Percentiles rank a stretch among this genome's conserved stretches.
These are phyloP conservation scores for Pseudovirgaria hyperparasitica DNA, from an alignment of 2,329 filamentous ascomycete species.

Conservation along the genomic window DNA sequence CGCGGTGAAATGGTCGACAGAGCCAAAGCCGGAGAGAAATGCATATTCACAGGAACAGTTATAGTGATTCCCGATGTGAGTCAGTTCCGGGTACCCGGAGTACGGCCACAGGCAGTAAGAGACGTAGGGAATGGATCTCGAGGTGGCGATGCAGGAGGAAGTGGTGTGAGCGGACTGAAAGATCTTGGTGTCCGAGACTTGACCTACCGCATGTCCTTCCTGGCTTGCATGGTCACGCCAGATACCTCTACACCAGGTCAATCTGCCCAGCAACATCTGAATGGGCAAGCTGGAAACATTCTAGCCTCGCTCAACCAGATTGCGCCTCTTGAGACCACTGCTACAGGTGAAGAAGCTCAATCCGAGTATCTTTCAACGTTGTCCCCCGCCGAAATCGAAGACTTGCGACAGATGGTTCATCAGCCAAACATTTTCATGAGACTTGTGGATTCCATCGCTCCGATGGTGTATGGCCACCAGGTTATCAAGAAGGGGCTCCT, in stretches of 20 bases:
- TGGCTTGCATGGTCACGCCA: slow-evolving; percentile 90
- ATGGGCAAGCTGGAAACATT: slow-evolving; percentile 69
- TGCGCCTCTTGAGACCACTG: slow-evolving; percentile 48
- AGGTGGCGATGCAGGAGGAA: slow-evolving; percentile 68
- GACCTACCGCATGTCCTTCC: slow-evolving; percentile 91
- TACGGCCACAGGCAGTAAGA: slow-evolving; percentile 68
- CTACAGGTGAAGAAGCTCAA: slow-evolving; percentile 74
- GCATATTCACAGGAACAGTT: slow-evolving; percentile 89
- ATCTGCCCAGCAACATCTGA: slow-evolving; percentile 52
- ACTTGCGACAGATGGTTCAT: slow-evolving; percentile 86
- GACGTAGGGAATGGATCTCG: slow-evolving; percentile 65
- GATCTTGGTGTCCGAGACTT: slow-evolving; percentile 87
- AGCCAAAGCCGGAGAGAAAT: slow-evolving; percentile 95
- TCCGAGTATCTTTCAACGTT: slow-evolving; percentile 77
- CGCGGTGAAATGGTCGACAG: slow-evolving; percentile 95
- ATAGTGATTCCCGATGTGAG: slow-evolving; percentile 97
- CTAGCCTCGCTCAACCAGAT: slow-evolving; percentile 70
- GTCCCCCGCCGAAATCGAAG: slow-evolving; percentile 76
- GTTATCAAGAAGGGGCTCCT: slow-evolving; percentile 96
- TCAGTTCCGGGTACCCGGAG: slow-evolving; percentile 80
- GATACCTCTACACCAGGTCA: slow-evolving; percentile 74
- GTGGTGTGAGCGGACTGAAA: slow-evolving; percentile 78
- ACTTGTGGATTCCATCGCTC: slow-evolving; percentile 84
- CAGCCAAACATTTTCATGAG: slow-evolving; percentile 90
- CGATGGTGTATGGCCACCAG: slow-evolving; percentile 94